Base-by-base conservation (phyloP, 1,139 yeast species). In the Suhomyces bokatorum region DNA sequence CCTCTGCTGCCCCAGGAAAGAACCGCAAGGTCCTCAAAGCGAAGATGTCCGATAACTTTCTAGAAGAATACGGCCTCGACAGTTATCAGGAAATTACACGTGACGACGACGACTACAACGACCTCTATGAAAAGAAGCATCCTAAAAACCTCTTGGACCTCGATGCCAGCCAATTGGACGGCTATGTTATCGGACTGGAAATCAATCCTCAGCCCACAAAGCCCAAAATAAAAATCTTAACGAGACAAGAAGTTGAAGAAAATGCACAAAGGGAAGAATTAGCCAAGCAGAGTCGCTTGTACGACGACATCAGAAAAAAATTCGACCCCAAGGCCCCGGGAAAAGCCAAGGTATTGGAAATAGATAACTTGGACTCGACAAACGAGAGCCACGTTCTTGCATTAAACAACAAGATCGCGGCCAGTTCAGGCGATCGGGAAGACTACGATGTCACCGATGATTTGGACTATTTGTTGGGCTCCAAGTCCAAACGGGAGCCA, bases 21-120 rank as follows among this genome's bases (percentile, higher is more conserved):
- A 67, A 54, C 36, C 52, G 76, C 14, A 70, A 67, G 45, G 46
- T 70, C 31, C 64, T 73, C 24, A 59, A 54, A 11, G 58, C 62
- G 29, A 67, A 65, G 40, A 50, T 66, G 39, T 54, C 67, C 3
- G 73, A 67, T 20, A 66, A 70, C 45, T 59, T 73, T 36, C 54
- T 71, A 15, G 70, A 64, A 42, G 78, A 74, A 43, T 74, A 74
- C 50, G 78, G 78, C 0, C 47, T 74, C 13, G 62, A 57, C 2
- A 59, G 62, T 42, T 70, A 70, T 46, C 41, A 52, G 7, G 63
- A 68, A 5, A 62, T 70, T 1, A 57, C 63, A 1, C 60, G 51
- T 13, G 37, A 54, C 9, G 52, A 52, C 7, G 59, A 61, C 32
- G 74, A 70, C 48, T 69, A 69, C 48, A 63, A 67, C 45, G 63